Evolutionary conservation across 495 filamentous ascomycete genomes (phyloP), one percentile per base, ranked within the genome.

Genomic region (Lasiosphaeria hispida): DNA sequence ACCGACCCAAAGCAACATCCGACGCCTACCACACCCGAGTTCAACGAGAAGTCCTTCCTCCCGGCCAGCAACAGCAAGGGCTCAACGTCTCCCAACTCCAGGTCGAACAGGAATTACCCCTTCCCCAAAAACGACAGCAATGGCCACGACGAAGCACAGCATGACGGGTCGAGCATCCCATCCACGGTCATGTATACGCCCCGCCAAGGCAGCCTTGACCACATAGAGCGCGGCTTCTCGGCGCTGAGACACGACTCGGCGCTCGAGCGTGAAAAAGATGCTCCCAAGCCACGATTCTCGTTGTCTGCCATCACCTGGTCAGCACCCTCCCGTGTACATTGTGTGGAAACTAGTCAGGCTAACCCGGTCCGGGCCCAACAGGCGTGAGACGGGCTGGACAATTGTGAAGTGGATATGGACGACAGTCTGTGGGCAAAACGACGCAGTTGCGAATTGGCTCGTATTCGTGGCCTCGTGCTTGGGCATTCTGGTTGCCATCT

Each of bases 401-500:
- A 14, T 10, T 23, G 0, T 19, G 11, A 44, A 35, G n/a, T 55
- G 52, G 52, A 15, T 17, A 13, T 2, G 34, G n/a, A 40, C 13
- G 3, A 10, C 42, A 2, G 13, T 59, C 33, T 17, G 41, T 4
- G 57, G 57, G 35, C 49, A 48, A 23, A 53, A 59, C 11, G 33
- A 38, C 42, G 50, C 34, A 7, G 10, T 45, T 3, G 18, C 11
- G 10, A 59, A 50, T 19, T 53, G 36, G n/a, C 11, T 59, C 30
- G 51, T 59, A n/a, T 45, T 59, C 14, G 6, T 47, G 5, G 57
- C 57, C 2, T 48, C 49, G 8, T 41, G 15, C 9, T 36, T 59
- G 34, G 57, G 57, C 6, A 42, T 59, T 14, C 13, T 59, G 6
- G 33, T 59, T 15, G 57, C 41, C 30, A 34, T 53, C 37, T 53